Percentiles rank a stretch among this genome's conserved stretches.
phyloP scores from a whole-genome alignment of 768 basidiomycete species.

The Mycena olivaceomarginata region DNA sequence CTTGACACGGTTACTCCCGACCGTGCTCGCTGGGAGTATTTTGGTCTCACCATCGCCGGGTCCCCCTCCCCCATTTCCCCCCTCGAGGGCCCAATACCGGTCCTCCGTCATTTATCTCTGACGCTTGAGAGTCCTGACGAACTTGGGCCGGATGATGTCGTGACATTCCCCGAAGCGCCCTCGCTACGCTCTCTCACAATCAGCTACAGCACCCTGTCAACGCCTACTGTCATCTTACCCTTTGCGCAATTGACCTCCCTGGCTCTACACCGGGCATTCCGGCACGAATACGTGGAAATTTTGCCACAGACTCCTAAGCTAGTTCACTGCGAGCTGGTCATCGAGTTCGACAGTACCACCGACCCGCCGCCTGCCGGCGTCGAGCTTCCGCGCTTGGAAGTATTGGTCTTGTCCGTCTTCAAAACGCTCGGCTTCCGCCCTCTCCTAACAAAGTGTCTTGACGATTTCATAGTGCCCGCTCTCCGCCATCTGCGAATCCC shows the following conservation, averaged over 20 bases:
- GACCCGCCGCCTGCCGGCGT: too few relatives aligned
- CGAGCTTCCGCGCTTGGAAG: too few relatives aligned
- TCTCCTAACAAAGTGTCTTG: not conserved
- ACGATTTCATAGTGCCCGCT: not conserved
- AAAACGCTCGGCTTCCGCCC: too few relatives aligned
- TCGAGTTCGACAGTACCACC: too few relatives aligned
- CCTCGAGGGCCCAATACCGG: not conserved
- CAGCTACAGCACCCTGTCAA: too few relatives aligned
- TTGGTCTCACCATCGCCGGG: not conserved
- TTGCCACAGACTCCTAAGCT: not conserved
- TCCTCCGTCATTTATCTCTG: not conserved
- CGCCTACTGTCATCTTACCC: not conserved
- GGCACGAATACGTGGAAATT: not conserved
- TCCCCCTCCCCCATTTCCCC: not conserved
- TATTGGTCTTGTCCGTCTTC: too few relatives aligned
- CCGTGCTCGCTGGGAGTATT: not conserved
- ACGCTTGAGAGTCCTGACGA: not conserved
- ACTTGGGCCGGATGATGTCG: too few relatives aligned
- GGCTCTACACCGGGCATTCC: not conserved
- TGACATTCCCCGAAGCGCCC: not conserved
- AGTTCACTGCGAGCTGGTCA: not conserved
- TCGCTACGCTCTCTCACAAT: not conserved
- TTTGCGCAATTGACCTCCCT: slow-evolving; percentile 14
- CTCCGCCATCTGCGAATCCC: not conserved
- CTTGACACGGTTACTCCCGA: not conserved